Conservation (phyloP, 1,284 basidiomycete genomes). For the Melampsora larici-populina region DNA sequence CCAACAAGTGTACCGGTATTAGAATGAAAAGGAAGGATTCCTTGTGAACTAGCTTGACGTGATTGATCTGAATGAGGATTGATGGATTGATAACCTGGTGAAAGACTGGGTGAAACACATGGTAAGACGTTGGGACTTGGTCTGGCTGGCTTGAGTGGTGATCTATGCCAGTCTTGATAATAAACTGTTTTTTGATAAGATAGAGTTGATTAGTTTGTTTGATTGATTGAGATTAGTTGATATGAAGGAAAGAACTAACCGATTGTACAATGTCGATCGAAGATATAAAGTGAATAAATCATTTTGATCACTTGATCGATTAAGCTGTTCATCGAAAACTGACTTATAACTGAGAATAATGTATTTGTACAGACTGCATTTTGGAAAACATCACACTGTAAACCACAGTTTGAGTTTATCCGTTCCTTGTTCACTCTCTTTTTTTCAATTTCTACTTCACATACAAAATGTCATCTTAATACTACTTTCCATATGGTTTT, state of each 20-base stretch:
- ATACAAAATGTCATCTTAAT: too few relatives aligned
- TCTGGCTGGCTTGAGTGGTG: constrained; percentile 23
- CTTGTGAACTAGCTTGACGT: constrained; percentile 22
- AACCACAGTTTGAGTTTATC: neutral
- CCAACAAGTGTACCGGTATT: constrained; percentile 12
- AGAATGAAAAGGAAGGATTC: constrained; percentile 20
- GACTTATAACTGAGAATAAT: too few relatives aligned
- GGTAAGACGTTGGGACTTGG: constrained; percentile 32
- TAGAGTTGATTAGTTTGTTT: neutral
- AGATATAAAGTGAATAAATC: constrained; percentile 42
- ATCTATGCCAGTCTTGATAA: constrained; percentile 43
- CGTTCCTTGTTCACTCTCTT: too few relatives aligned
- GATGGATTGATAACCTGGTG: neutral
- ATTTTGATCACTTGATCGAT: constrained; percentile 3
- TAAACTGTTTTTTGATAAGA: constrained; percentile 29
- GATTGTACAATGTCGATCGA: constrained; percentile 38
- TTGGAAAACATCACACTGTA: neutral
- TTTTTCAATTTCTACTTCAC: too few relatives aligned
- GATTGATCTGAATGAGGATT: neutral
- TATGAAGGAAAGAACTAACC: constrained; percentile 1
- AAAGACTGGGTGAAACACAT: constrained; percentile 32
- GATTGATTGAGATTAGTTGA: neutral
- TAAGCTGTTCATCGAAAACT: too few relatives aligned
- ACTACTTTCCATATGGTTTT: too few relatives aligned
- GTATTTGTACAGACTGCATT: neutral